Evolutionary conservation across 2,329 filamentous ascomycete genomes (phyloP).

Genomic region (Fusarium tuaranense): DNA sequence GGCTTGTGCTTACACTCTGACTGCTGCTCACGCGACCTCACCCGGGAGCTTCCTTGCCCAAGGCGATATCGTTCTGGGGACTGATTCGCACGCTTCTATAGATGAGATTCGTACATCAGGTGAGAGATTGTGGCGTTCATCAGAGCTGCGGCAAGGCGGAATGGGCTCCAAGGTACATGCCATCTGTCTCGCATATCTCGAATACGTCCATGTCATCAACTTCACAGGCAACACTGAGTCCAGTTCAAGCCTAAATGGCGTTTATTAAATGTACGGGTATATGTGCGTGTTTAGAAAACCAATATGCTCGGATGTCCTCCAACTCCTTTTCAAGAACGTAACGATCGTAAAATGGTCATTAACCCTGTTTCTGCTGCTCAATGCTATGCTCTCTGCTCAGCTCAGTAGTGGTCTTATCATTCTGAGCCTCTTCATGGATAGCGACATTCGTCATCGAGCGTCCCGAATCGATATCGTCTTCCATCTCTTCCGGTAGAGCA

Average conservation of each 20-base stretch:
- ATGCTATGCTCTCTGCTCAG: constrained; percentile 41
- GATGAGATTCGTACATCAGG: not conserved
- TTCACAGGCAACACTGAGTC: not conserved
- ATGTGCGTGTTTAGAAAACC: not conserved
- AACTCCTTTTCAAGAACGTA: constrained; percentile 1
- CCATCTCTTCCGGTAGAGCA: constrained; percentile 78
- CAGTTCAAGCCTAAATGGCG: not conserved
- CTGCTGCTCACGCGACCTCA: not conserved
- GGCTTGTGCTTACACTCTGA: not conserved
- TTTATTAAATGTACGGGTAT: not conserved
- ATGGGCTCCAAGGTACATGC: not conserved
- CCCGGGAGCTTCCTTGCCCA: not conserved
- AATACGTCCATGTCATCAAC: not conserved
- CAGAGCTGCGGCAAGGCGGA: not conserved
- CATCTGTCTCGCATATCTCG: not conserved
- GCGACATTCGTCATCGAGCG: constrained; percentile 34
- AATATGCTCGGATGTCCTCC: not conserved
- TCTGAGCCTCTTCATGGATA: constrained; percentile 21
- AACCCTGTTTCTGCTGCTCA: constrained; percentile 33
- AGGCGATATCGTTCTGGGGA: not conserved
- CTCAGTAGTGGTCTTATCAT: constrained; percentile 16
- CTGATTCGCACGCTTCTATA: not conserved
- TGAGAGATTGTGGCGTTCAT: not conserved
- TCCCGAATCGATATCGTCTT: constrained; percentile 60
- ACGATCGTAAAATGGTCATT: not conserved